A percentile compares a stretch with the other conserved stretches of the same genome.
Evolutionary conservation across 768 basidiomycete species (phyloP).

Genomic region (Termitomyces sp.): DNA sequence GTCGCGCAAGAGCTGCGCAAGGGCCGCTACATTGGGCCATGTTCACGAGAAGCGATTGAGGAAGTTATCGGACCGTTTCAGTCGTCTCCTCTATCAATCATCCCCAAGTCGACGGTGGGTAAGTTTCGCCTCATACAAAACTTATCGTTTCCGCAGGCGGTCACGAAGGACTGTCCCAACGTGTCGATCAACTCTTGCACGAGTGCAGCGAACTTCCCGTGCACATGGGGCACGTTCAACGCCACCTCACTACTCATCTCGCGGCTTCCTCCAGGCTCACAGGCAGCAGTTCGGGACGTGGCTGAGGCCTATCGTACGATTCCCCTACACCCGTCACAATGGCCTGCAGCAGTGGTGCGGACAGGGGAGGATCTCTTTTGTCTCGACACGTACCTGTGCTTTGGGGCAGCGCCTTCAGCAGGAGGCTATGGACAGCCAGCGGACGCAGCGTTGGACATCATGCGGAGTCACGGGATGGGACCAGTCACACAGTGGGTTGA

Average conservation of each 20-base stretch:
- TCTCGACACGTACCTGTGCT: not conserved
- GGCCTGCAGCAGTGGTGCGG: slow-evolving; percentile 9
- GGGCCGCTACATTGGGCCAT: too few relatives aligned
- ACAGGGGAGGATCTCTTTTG: not conserved
- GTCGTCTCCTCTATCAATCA: too few relatives aligned
- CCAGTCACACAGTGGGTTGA: slow-evolving; percentile 24
- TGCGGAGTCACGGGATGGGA: slow-evolving; percentile 14
- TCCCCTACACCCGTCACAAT: slow-evolving; percentile 1
- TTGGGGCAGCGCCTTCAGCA: not conserved
- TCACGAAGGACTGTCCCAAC: not conserved
- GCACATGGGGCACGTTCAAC: slow-evolving; percentile 24
- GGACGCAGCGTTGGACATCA: slow-evolving; percentile 15
- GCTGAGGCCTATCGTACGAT: slow-evolving; percentile 13
- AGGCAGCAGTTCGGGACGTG: slow-evolving; percentile 5
- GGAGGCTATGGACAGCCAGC: not conserved
- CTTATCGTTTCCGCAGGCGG: slow-evolving; percentile 9
- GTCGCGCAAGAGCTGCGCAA: too few relatives aligned
- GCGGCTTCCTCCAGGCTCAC: slow-evolving; percentile 6
- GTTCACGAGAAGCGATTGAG: too few relatives aligned
- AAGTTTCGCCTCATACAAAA: too few relatives aligned
- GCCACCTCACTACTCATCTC: not conserved
- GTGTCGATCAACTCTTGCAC: slow-evolving; percentile 20
- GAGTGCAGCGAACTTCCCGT: slow-evolving; percentile 23
- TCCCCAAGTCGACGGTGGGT: too few relatives aligned
- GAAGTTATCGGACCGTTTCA: too few relatives aligned